A percentile compares a stretch with the other conserved stretches of the same genome.
phyloP scores from a whole-genome alignment of 169 alveolate species.

The Babesia sp. region DNA sequence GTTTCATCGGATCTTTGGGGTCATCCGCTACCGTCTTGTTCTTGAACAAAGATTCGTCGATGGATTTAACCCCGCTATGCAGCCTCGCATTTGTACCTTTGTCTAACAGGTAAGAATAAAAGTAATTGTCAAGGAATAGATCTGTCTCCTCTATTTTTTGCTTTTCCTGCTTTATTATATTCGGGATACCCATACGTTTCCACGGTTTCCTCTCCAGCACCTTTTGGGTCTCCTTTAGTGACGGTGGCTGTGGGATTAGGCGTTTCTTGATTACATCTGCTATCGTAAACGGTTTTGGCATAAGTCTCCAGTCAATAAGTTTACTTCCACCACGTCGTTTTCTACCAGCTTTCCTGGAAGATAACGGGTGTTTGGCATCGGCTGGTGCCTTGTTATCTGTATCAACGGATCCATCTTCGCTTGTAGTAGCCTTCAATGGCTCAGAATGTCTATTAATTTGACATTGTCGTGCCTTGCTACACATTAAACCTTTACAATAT shows the following conservation, averaged over 20 bases:
- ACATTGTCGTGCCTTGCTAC: neutral
- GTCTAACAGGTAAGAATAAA: neutral
- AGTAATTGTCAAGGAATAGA: constrained; percentile 27
- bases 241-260: constrained; percentile 50
- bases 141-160: constrained; percentile 15
- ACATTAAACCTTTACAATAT: neutral
- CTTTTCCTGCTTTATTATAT: constrained; percentile 26
- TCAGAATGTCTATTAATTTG: neutral
- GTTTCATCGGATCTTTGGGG: neutral
- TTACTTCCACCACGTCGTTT: neutral
- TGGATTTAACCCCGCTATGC: constrained; percentile 1
- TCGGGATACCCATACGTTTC: constrained; percentile 40
- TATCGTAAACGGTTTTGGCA: neutral
- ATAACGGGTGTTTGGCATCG: neutral
- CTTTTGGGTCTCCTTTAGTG: constrained; percentile 19
- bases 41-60: neutral
- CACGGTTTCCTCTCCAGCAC: constrained; percentile 41
- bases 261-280: constrained; percentile 32
- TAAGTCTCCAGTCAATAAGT: neutral
- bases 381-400: neutral
- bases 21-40: neutral
- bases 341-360: neutral
- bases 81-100: constrained; percentile 27
- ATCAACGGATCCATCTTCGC: neutral
- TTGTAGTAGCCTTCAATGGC: neutral